Conservation (phyloP, 2,329 filamentous ascomycete genomes). For the Trichoderma sp. region DNA sequence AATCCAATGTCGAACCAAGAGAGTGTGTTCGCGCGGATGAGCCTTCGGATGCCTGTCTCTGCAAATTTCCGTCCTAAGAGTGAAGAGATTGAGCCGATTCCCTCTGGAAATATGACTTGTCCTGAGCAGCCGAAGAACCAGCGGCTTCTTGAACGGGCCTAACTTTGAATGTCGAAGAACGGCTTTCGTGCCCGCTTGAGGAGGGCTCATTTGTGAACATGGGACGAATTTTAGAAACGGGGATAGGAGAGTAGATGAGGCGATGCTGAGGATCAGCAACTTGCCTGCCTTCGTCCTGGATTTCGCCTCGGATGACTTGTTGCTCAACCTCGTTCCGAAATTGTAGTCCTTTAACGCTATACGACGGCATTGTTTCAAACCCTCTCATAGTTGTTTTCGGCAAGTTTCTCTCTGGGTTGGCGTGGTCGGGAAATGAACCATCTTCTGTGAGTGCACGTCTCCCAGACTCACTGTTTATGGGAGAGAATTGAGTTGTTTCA, state of each 20-base stretch:
- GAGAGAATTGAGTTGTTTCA: background rate
- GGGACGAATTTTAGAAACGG: conserved; percentile 23
- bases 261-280: background rate
- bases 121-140: background rate
- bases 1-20: conserved; percentile 32
- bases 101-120: conserved; percentile 2
- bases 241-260: conserved; percentile 21
- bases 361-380: background rate
- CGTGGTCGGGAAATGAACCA: background rate
- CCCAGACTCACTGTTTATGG: background rate
- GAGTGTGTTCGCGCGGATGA: conserved; percentile 27
- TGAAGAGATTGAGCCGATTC: conserved; percentile 14
- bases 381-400: background rate
- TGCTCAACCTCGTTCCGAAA: background rate
- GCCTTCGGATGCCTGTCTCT: conserved; percentile 6
- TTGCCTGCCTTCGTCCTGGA: background rate
- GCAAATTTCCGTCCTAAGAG: background rate
- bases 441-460: background rate
- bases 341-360: background rate
- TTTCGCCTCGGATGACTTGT: background rate
- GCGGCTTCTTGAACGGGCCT: background rate
- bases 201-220: conserved; percentile 2
- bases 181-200: background rate
- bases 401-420: background rate
- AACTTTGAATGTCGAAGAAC: conserved; percentile 18